Conservation (phyloP, 768 basidiomycete genomes). For the Pisolithus tinctorius region DNA sequence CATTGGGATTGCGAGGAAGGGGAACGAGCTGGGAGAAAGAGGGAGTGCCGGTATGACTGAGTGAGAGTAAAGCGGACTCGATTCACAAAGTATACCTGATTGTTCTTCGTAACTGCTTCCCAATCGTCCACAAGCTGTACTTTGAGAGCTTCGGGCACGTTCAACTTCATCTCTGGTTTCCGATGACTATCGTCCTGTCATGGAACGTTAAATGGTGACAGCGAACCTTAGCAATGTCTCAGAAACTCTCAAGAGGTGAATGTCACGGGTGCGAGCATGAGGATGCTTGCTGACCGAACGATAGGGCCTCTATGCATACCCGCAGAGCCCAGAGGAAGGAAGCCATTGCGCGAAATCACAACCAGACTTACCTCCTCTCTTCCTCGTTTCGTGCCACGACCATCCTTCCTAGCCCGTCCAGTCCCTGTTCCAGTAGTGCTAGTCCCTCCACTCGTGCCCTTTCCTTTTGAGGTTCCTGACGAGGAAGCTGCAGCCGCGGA, state of each 20-base stretch:
- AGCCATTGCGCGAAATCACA: neutral
- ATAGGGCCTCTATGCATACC: neutral
- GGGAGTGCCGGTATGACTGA: too few species aligned
- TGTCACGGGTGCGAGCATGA: too few species aligned
- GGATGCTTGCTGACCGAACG: neutral
- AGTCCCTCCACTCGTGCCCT: conserved; percentile 13
- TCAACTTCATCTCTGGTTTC: conserved; percentile 86
- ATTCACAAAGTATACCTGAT: conserved; percentile 49
- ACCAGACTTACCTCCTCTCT: conserved; percentile 59
- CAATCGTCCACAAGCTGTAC: conserved; percentile 91
- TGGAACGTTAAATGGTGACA: neutral
- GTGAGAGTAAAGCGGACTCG: too few species aligned
- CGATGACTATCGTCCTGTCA: conserved; percentile 66
- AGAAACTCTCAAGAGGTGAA: too few species aligned
- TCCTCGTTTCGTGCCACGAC: conserved; percentile 60
- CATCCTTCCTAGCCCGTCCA: conserved; percentile 45
- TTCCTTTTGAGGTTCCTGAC: conserved; percentile 20
- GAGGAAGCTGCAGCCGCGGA: conserved; percentile 37
- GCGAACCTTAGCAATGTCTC: neutral
- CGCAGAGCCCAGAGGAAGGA: neutral
- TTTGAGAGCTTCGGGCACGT: conserved; percentile 86
- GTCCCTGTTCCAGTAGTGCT: conserved; percentile 22
- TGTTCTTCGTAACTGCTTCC: conserved; percentile 95
- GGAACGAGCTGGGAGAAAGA: conserved; percentile 60
- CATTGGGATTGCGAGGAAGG: conserved; percentile 74